phyloP scores from a whole-genome alignment of 2,329 filamentous ascomycete genomes.

The Plectosphaerella sp. region DNA sequence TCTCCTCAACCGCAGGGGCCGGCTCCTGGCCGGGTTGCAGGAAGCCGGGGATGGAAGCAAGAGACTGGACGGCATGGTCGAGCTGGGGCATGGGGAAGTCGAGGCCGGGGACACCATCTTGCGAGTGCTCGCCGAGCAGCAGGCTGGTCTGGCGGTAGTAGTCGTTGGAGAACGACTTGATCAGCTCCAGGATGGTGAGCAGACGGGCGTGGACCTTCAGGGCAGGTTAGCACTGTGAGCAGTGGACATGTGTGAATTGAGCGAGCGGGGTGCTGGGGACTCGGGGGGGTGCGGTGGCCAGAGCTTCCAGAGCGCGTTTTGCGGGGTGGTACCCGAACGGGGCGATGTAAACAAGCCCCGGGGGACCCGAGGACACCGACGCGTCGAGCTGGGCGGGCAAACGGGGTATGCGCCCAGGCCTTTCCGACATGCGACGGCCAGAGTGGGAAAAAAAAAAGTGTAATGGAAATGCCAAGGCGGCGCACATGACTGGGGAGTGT shows the following conservation, averaged over 20 bases:
- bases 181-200: slow-evolving; percentile 71
- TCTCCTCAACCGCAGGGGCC: slow-evolving; percentile 50
- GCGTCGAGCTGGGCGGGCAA: too few relatives aligned
- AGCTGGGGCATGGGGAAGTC: slow-evolving; percentile 45
- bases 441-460: too few relatives aligned
- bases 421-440: too few relatives aligned
- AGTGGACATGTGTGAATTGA: neutral
- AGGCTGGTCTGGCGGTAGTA: slow-evolving; percentile 88
- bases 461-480: too few relatives aligned
- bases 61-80: slow-evolving; percentile 44
- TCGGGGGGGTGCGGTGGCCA: slow-evolving; percentile 5
- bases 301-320: slow-evolving; percentile 1
- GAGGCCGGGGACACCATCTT: slow-evolving; percentile 34
- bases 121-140: slow-evolving; percentile 62
- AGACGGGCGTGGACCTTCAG: slow-evolving; percentile 71
- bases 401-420: too few relatives aligned
- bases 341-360: slow-evolving; percentile 2
- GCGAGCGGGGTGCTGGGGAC: neutral
- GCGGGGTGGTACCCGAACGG: neutral
- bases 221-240: slow-evolving; percentile 27
- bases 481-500: too few relatives aligned
- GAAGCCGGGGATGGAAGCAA: slow-evolving; percentile 26
- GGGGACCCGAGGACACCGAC: too few relatives aligned
- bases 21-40: neutral
- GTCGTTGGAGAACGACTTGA: slow-evolving; percentile 75